These are phyloP conservation scores for Kingdonia uniflora DNA, from an alignment of 164 flowering plant species.

Conservation along the genomic window DNA sequence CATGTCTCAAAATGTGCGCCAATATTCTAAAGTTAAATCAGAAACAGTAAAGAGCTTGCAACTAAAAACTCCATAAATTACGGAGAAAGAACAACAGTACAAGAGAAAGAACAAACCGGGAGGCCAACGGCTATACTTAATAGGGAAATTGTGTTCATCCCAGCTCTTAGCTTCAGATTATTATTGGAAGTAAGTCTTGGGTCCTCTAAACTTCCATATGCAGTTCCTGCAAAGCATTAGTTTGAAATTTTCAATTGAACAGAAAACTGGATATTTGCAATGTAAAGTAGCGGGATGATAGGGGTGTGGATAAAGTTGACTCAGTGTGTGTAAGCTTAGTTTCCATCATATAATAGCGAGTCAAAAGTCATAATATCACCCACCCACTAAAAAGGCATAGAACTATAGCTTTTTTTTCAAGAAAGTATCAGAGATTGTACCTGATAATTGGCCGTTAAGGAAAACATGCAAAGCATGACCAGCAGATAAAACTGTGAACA, in stretches of 20 bases:
- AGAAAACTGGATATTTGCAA: no score
- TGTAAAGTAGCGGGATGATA: no score
- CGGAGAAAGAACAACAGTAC: not conserved
- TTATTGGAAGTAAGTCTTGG: conserved; percentile 55
- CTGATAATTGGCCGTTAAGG: conserved; percentile 62
- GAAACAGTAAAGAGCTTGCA: not conserved
- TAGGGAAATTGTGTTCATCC: conserved; percentile 67
- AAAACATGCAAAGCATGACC: conserved; percentile 87
- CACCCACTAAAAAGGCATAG: no score
- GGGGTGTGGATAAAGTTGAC: no score
- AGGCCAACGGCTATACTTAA: conserved; percentile 83
- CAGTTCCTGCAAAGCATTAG: conserved; percentile 44
- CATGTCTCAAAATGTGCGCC: conserved; percentile 81
- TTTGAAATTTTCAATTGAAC: no score
- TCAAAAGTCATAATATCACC: no score
- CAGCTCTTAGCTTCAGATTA: conserved; percentile 47
- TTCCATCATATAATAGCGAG: no score
- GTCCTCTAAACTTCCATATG: conserved; percentile 48
- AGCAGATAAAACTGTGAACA: conserved; percentile 66
- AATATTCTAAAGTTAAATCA: conserved; percentile 47
- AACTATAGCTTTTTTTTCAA: no score
- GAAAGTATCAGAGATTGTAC: conserved; percentile 18
- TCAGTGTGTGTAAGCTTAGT: no score
- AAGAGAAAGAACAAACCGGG: conserved; percentile 43
- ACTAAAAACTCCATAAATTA: not conserved